phyloP scores from a whole-genome alignment of 1,284 basidiomycete genomes.

The Phaffia rhodozyma region DNA sequence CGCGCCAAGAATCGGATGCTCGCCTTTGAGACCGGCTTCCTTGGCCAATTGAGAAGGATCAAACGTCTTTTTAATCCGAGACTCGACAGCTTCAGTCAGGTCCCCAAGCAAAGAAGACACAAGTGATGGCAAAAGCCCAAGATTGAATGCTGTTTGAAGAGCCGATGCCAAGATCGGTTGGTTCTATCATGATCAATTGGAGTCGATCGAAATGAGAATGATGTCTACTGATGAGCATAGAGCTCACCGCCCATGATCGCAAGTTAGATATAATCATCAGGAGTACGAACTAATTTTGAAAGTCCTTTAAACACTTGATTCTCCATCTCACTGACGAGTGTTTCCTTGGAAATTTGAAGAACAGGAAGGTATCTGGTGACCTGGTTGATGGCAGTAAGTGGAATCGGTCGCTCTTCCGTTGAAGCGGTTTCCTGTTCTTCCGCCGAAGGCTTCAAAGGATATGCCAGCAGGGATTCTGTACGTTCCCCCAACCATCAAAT shows the following conservation, averaged over 20 bases:
- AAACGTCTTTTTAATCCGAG: slow-evolving; percentile 67
- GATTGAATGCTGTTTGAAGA: slow-evolving; percentile 87
- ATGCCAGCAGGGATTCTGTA: background rate
- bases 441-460: background rate
- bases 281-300: slow-evolving; percentile 48
- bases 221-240: background rate
- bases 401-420: slow-evolving; percentile 30
- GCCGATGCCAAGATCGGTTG: slow-evolving; percentile 79
- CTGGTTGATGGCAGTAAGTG: slow-evolving; percentile 56
- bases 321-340: slow-evolving; percentile 73
- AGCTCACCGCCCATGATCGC: slow-evolving; percentile 9
- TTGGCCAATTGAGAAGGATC: slow-evolving; percentile 56
- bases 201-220: background rate
- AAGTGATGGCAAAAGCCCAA: slow-evolving; percentile 68
- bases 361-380: slow-evolving; percentile 56
- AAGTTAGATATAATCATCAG: background rate
- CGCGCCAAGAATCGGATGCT: slow-evolving; percentile 2
- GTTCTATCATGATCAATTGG: slow-evolving; percentile 44
- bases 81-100: slow-evolving; percentile 69
- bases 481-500: no score
- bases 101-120: slow-evolving; percentile 69
- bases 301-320: slow-evolving; percentile 69
- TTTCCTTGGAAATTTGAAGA: slow-evolving; percentile 55
- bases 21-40: slow-evolving; percentile 35
- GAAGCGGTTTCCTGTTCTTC: slow-evolving; percentile 1